Evolutionary conservation across 2,329 filamentous ascomycete genomes (phyloP).

Genomic region (Colletotrichum lentis): DNA sequence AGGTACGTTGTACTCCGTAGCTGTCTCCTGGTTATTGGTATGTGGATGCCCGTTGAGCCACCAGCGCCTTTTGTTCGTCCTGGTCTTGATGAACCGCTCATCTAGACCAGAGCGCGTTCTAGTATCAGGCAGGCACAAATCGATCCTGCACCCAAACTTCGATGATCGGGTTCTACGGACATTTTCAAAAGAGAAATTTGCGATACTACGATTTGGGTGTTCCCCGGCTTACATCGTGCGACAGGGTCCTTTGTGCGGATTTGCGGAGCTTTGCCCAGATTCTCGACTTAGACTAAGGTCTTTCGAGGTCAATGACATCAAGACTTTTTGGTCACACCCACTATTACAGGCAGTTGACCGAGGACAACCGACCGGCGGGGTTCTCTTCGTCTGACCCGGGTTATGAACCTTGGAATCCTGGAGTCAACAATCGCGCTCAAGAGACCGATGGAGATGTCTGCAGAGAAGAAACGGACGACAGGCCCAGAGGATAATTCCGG

Average conservation of each 20-base stretch:
- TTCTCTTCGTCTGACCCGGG: not conserved
- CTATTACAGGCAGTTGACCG: slow-evolving; percentile 6
- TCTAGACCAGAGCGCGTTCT: not conserved
- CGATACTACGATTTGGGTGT: slow-evolving; percentile 12
- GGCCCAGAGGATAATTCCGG: not conserved
- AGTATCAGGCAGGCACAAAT: not conserved
- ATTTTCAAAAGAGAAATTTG: not conserved
- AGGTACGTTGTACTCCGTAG: too few species aligned
- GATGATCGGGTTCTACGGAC: slow-evolving; percentile 16
- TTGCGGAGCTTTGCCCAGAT: slow-evolving; percentile 15
- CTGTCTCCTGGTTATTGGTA: not conserved
- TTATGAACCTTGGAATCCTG: not conserved
- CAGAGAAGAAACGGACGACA: not conserved
- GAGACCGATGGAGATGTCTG: not conserved
- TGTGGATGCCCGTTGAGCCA: not conserved
- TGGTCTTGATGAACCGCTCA: not conserved
- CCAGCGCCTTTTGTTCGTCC: slow-evolving; percentile 8
- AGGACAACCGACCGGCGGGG: not conserved
- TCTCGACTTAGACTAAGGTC: slow-evolving; percentile 7
- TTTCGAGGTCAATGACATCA: slow-evolving; percentile 33
- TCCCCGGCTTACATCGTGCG: slow-evolving; percentile 5
- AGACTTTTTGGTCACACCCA: slow-evolving; percentile 21
- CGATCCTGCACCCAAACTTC: slow-evolving; percentile 26
- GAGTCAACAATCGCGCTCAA: not conserved
- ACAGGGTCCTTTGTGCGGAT: not conserved